Conservation (phyloP, 164 flowering plant genomes). For the Berberis thunbergii region DNA sequence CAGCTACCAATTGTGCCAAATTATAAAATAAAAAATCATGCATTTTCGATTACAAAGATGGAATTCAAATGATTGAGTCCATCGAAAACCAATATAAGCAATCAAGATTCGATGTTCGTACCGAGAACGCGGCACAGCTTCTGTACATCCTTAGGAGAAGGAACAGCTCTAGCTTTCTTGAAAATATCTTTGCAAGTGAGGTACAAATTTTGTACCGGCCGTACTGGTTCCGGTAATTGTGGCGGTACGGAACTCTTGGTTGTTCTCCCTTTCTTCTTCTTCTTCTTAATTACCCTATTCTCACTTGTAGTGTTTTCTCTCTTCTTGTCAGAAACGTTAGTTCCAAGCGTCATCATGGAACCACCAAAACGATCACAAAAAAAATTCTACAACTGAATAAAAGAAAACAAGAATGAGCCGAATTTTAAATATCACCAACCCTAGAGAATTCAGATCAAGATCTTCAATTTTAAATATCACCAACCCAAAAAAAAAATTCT, state of each 20-base stretch:
- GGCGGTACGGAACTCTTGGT: neutral
- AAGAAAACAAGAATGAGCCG: neutral
- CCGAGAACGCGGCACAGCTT: slow-evolving; percentile 49
- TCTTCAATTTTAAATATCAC: too few relatives aligned
- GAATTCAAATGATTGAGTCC: neutral
- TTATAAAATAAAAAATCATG: too few relatives aligned
- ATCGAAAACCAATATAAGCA: neutral
- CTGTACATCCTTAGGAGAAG: slow-evolving; percentile 38
- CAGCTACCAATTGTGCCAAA: too few relatives aligned
- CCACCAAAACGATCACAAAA: neutral
- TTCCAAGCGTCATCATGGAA: slow-evolving; percentile 15
- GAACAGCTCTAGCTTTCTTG: slow-evolving; percentile 61
- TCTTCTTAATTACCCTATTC: slow-evolving; percentile 19
- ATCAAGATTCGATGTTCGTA: slow-evolving; percentile 9
- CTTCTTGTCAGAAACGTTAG: slow-evolving; percentile 17
- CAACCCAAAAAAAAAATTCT: too few relatives aligned
- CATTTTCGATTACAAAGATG: neutral
- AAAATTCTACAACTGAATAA: neutral
- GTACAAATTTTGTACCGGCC: slow-evolving; percentile 40
- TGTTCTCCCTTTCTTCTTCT: slow-evolving; percentile 8
- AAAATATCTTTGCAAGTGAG: slow-evolving; percentile 37
- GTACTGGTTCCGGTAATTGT: slow-evolving; percentile 5
- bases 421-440: too few relatives aligned
- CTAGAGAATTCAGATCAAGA: too few relatives aligned
- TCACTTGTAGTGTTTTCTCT: slow-evolving; percentile 5